These are phyloP conservation scores for Lolium rigidum DNA, from an alignment of 176 grass and related monocot species.

Conservation along the genomic window DNA sequence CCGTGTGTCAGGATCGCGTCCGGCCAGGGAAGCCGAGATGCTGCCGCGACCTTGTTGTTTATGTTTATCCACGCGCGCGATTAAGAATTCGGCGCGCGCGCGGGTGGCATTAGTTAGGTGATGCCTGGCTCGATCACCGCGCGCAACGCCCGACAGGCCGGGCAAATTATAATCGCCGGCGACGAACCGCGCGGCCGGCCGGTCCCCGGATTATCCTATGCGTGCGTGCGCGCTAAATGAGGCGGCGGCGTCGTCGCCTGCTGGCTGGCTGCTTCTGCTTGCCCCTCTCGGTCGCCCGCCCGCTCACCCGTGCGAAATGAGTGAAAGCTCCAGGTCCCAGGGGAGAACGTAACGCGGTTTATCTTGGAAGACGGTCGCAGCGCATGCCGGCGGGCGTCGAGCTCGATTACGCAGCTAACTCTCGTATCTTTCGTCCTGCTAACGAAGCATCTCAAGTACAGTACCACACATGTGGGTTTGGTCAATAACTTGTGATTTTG, in stretches of 20 bases:
- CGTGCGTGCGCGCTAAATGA: slow-evolving; percentile 26
- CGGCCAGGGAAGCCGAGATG: slow-evolving; percentile 13
- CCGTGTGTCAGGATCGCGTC: slow-evolving; percentile 2
- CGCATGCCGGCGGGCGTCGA: not conserved
- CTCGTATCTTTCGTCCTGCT: not conserved
- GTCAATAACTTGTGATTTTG: not conserved
- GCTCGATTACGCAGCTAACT: not conserved
- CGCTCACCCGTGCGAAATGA: not conserved
- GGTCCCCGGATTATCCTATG: not conserved
- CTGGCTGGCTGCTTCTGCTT: not conserved
- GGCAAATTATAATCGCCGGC: slow-evolving; percentile 29
- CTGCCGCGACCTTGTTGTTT: not conserved
- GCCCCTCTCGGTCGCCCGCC: not conserved
- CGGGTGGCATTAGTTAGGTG: not conserved
- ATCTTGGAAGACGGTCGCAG: not conserved
- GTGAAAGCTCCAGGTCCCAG: not conserved
- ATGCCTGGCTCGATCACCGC: slow-evolving; percentile 11
- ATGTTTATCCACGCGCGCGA: not conserved
- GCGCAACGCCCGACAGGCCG: slow-evolving; percentile 50
- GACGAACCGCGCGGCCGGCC: not conserved
- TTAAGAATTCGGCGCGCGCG: not conserved
- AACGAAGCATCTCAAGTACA: too few species aligned
- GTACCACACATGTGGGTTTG: not conserved
- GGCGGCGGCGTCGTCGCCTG: slow-evolving; percentile 32
- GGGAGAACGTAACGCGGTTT: not conserved